Evolutionary conservation across 2,329 filamentous ascomycete species (phyloP), one percentile per base, ranked within the genome.

Genomic region (Allantophomopsis cytisporea): DNA sequence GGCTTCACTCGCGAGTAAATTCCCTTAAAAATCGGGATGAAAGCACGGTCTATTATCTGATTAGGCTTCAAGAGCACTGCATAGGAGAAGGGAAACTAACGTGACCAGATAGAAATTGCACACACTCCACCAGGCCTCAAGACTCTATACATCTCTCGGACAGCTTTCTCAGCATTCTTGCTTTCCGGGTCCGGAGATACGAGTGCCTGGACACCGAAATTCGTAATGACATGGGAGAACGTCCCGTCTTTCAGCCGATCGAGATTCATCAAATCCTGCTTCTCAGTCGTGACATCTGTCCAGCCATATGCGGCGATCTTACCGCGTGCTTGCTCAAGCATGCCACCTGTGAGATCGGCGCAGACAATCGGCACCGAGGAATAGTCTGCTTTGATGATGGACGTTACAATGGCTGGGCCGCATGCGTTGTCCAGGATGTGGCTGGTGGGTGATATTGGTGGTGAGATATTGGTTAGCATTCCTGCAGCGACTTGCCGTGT

Each of bases 371-470:
- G 77, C 3, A 88, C 83, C 50, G 80, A 69, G 15, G 75, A 71
- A 63, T 93, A 87, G 54, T 73, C 64, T 65, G 45, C 70, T 73
- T 41, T 83, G 82, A 94, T 82, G 52, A 89, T 84, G 65, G 94
- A 93, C 43, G 89, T 88, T 54, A 96, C 94, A 63, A 96, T 88
- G 49, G 89, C 89, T 4, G 89, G 95, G 51, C 89, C 89, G 54
- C 89, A 88, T 31, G 89, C 89, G 37, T 96, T 85, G 61, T 96
- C 89, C 54, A 96, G 81, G 55, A 96, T 83, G 62, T 66, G 39
- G 17, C 37, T 42, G 18, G 35, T 30, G 5, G 30, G 7, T 3
- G 41, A 42, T 13, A 43, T 43, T 2, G 41, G 36, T 8, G 39
- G 20, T 28, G 23, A 28, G 11, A 28, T 28, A 3, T 8, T 10